Evolutionary conservation across 257 asterid genomes (phyloP), one percentile per base, ranked within the genome.

Genomic region (Prunella vulgaris): DNA sequence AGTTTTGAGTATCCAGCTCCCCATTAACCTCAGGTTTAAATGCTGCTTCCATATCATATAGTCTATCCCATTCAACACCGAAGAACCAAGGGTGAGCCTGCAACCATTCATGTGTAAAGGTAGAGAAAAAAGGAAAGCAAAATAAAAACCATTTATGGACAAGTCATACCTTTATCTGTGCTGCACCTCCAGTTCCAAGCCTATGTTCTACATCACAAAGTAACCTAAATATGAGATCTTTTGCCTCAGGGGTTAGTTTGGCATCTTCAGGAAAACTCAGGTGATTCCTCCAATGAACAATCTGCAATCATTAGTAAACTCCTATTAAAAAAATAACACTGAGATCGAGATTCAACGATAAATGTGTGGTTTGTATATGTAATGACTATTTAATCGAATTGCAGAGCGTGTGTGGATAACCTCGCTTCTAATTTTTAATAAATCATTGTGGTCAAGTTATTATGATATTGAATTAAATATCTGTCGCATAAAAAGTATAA

Each of bases 41-140:
- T 72, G 96, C 96, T 13, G 97, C 98, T 74, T 93, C 96, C 92
- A 84, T 93, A 69, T 93, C 98, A 80, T 90, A 90, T n/a, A 93
- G 83, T 80, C 81, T 84, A 69, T 90, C 94, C 97, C 98, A 90
- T 71, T 79, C 81, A 46, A 87, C 63, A 82, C 79, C 88, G 42
- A 74, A 67, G 74, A 93, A 90, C 98, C 97, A 90, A 52, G 96
- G 89, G 69, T 93, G 98, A 64, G 80, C 96, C 97, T 93, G 90
- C 73, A 77, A 30, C 27, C 7, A 73, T 76, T 72, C 67, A 54
- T 61, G 63, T 70, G 68, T 69, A 64, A 49, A 73, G 57, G 22
- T 66, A n/a, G 64, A 46, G 74, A 60, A 20, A 22, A 32, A 69
- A 71, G 15, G 35, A 37, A 60, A n/a, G 32, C 8, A 21, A n/a